phyloP scores from a whole-genome alignment of 2,329 filamentous ascomycete genomes.

The Phyllachora maydis region DNA sequence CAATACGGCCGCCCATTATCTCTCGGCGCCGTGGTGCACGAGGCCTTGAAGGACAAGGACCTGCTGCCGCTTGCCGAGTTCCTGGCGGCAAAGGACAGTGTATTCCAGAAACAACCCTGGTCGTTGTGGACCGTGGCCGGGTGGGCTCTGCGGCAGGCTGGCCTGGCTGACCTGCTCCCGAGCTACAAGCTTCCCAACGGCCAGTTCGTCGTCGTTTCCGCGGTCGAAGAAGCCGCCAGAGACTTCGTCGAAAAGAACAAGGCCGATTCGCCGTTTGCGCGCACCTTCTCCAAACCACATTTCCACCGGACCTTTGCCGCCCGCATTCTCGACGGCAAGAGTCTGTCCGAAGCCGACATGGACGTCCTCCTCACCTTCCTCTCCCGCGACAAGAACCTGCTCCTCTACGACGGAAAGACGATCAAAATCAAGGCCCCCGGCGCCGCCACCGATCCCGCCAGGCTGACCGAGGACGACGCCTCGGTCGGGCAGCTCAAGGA shows the following conservation, averaged over 20 bases:
- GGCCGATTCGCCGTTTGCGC: constrained; percentile 34
- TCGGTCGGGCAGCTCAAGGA: constrained; percentile 72
- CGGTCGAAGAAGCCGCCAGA: constrained; percentile 37
- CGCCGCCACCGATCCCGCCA: constrained; percentile 9
- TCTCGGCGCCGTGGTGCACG: constrained; percentile 55
- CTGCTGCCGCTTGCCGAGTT: constrained; percentile 57
- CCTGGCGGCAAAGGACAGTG: constrained; percentile 38
- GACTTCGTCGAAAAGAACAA: constrained; percentile 26
- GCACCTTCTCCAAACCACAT: constrained; percentile 44
- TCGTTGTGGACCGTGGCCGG: constrained; percentile 52
- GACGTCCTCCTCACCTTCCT: constrained; percentile 51
- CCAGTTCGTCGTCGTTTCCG: constrained; percentile 43
- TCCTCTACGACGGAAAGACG: constrained; percentile 41
- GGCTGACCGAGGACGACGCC: constrained; percentile 56
- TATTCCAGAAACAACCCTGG: constrained; percentile 42
- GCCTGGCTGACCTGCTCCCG: constrained; percentile 27
- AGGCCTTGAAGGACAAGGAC: constrained; percentile 47
- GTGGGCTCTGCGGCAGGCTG: constrained; percentile 57
- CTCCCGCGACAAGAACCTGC: constrained; percentile 39
- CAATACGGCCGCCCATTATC: constrained; percentile 69
- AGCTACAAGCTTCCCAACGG: constrained; percentile 36
- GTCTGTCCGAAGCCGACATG: constrained; percentile 41
- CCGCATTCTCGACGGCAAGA: constrained; percentile 23
- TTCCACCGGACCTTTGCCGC: constrained; percentile 39
- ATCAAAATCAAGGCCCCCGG: constrained; percentile 49